Conservation (phyloP, 148 eudicot species). For the Simmondsia chinensis region DNA sequence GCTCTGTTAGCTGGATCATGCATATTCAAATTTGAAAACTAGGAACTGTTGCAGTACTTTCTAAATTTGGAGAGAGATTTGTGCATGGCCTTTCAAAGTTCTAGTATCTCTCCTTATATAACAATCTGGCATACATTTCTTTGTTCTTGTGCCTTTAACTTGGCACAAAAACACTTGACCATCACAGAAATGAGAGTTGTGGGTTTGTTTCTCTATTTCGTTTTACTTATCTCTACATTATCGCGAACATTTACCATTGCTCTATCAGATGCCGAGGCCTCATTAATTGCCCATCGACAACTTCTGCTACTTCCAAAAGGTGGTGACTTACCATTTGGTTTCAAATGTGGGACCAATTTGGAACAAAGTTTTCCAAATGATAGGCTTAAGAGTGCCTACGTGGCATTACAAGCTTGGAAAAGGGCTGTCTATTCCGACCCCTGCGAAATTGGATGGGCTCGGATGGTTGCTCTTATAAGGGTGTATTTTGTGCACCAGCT, state of each 20-base stretch:
- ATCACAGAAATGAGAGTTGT: constrained; percentile 1
- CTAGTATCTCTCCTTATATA: not conserved
- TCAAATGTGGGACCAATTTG: not conserved
- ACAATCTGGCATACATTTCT: not conserved
- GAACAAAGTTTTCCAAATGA: not conserved
- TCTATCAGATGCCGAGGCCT: constrained; percentile 4
- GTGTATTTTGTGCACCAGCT: constrained; percentile 8
- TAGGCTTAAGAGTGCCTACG: constrained; percentile 7
- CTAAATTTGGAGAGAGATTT: constrained; percentile 4
- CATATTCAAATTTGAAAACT: too few species aligned
- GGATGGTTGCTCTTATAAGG: constrained; percentile 12
- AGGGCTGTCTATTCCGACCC: constrained; percentile 12
- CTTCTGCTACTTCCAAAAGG: not conserved
- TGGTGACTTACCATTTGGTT: not conserved
- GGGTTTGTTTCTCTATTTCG: constrained; percentile 1
- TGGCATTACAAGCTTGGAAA: constrained; percentile 14
- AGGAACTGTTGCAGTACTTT: too few species aligned
- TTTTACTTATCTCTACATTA: not conserved
- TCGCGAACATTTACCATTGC: not conserved
- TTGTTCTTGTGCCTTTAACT: not conserved
- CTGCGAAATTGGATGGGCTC: constrained; percentile 7
- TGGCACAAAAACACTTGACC: constrained; percentile 5
- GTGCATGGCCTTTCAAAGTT: not conserved
- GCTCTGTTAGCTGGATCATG: too few species aligned
- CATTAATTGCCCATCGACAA: constrained; percentile 2